A percentile compares a stretch with the other conserved stretches of the same genome.
Evolutionary conservation across 352 stramenopile genomes (phyloP).

Genomic region (Phytophthora vignae): DNA sequence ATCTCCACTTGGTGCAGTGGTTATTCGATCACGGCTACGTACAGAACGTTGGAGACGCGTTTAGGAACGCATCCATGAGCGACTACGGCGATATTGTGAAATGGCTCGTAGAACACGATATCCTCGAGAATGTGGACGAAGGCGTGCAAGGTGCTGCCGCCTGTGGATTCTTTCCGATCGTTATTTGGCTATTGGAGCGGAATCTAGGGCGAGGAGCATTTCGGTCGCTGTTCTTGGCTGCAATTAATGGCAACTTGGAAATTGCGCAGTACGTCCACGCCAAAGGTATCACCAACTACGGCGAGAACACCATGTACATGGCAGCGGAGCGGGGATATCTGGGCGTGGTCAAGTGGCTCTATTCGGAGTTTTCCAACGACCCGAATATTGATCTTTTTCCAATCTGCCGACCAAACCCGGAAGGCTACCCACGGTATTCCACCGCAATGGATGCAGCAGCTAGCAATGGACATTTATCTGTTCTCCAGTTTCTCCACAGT

Average conservation of each 20-base stretch:
- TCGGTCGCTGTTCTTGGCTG: slow-evolving; percentile 29
- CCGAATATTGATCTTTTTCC: slow-evolving; percentile 30
- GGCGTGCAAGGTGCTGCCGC: slow-evolving; percentile 26
- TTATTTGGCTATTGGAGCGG: slow-evolving; percentile 28
- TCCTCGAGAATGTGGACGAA: slow-evolving; percentile 35
- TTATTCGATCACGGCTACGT: slow-evolving; percentile 35
- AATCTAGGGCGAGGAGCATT: slow-evolving; percentile 25
- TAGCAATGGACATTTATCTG: slow-evolving; percentile 22
- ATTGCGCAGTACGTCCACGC: slow-evolving; percentile 30
- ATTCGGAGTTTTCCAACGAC: slow-evolving; percentile 18
- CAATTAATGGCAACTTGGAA: slow-evolving; percentile 35
- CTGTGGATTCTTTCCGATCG: slow-evolving; percentile 17
- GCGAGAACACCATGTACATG: slow-evolving; percentile 30
- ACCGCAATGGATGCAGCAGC: slow-evolving; percentile 35
- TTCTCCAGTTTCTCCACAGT: slow-evolving; percentile 41
- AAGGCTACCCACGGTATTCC: slow-evolving; percentile 16
- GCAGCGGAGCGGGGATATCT: slow-evolving; percentile 35
- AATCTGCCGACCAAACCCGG: slow-evolving; percentile 12
- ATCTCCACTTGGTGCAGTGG: slow-evolving; percentile 37
- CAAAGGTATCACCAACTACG: slow-evolving; percentile 28
- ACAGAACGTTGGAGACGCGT: slow-evolving; percentile 24
- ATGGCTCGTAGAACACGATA: slow-evolving; percentile 33
- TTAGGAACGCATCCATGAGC: slow-evolving; percentile 39
- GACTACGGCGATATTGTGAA: slow-evolving; percentile 39
- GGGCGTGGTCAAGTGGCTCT: slow-evolving; percentile 33